phyloP scores from a whole-genome alignment of 805 yeast genomes.

The Pichia membranifaciens region DNA sequence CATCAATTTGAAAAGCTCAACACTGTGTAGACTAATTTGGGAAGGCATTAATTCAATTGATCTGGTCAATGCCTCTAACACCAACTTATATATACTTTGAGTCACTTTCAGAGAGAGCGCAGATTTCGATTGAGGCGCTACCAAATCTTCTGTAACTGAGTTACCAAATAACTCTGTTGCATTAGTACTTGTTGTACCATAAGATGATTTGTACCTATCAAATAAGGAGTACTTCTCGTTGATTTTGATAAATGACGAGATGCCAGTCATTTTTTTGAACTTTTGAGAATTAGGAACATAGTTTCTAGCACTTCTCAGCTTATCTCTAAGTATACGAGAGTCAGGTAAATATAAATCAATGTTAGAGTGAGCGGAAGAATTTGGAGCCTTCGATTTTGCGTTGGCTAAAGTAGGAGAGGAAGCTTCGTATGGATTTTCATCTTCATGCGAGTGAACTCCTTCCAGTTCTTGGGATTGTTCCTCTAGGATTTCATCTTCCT shows the following conservation, averaged over 20 bases:
- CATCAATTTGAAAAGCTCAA: slow-evolving; percentile 62
- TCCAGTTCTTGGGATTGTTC: slow-evolving; percentile 2
- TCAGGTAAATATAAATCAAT: slow-evolving; percentile 15
- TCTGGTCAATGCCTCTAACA: slow-evolving; percentile 74
- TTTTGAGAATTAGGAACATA: slow-evolving; percentile 17
- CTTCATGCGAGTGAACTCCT: neutral
- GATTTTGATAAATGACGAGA: slow-evolving; percentile 45
- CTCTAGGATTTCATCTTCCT: slow-evolving; percentile 15
- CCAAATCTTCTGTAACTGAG: slow-evolving; percentile 10
- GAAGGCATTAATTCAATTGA: slow-evolving; percentile 65
- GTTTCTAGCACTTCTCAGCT: slow-evolving; percentile 12
- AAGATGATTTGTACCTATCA: slow-evolving; percentile 21
- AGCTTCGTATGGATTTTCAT: neutral
- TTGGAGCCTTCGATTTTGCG: neutral
- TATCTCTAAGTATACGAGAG: slow-evolving; percentile 12
- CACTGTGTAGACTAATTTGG: slow-evolving; percentile 54
- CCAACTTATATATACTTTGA: slow-evolving; percentile 59
- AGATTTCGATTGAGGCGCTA: slow-evolving; percentile 14
- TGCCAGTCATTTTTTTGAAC: slow-evolving; percentile 23
- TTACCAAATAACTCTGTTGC: neutral
- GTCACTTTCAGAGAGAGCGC: slow-evolving; percentile 40
- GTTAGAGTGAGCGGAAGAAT: slow-evolving; percentile 2
- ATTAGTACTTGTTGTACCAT: slow-evolving; percentile 1
- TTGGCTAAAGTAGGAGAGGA: neutral
- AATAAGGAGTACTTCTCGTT: slow-evolving; percentile 39